These are phyloP conservation scores for Dichomitus squalens DNA, from an alignment of 1,284 basidiomycete species.

Conservation along the genomic window DNA sequence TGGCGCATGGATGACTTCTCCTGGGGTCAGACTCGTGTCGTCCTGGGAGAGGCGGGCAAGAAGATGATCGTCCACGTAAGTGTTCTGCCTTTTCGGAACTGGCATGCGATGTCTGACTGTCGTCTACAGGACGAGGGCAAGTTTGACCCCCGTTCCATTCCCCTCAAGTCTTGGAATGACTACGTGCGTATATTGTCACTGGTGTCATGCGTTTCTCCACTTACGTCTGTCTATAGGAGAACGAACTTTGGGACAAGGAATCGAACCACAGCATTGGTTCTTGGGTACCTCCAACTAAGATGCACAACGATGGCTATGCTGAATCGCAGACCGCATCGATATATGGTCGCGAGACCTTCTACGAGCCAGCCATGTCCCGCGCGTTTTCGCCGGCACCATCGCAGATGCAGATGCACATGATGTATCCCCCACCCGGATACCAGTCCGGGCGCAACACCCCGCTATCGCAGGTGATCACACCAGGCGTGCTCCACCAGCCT, in stretches of 20 bases:
- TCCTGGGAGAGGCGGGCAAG: constrained; percentile 94
- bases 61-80: constrained; percentile 92
- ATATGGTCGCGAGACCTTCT: constrained; percentile 83
- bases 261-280: constrained; percentile 90
- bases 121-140: constrained; percentile 86
- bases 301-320: constrained; percentile 70
- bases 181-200: constrained; percentile 56
- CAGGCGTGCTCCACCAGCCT: constrained; percentile 44
- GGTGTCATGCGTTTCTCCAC: background rate
- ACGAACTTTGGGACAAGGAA: constrained; percentile 97
- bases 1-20: constrained; percentile 99
- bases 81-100: constrained; percentile 14
- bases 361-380: constrained; percentile 58
- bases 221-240: constrained; percentile 56
- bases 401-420: constrained; percentile 49
- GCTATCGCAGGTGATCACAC: constrained; percentile 33
- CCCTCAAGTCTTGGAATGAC: constrained; percentile 95
- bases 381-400: constrained; percentile 73
- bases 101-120: constrained; percentile 14
- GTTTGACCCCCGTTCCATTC: constrained; percentile 91
- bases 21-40: constrained; percentile 94
- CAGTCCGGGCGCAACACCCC: constrained; percentile 81
- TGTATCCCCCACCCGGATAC: constrained; percentile 59
- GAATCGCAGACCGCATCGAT: constrained; percentile 75
- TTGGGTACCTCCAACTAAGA: constrained; percentile 73